phyloP scores from a whole-genome alignment of 495 filamentous ascomycete genomes.

The Trypethelium eluteriae region DNA sequence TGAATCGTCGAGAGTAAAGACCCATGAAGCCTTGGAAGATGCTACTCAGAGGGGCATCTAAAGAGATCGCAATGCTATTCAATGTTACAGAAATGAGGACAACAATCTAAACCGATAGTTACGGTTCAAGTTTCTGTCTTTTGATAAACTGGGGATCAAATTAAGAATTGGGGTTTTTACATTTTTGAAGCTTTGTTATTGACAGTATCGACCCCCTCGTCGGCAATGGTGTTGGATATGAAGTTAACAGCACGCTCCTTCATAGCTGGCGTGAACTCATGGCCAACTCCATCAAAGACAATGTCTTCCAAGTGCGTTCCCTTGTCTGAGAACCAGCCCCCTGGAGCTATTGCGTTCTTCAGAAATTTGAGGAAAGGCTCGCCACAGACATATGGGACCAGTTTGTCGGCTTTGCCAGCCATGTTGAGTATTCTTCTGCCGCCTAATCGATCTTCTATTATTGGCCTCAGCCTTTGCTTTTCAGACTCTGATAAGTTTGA shows the following conservation, averaged over 20 bases:
- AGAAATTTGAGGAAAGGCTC: constrained; percentile 66
- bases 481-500: constrained; percentile 28
- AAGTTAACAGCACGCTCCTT: not conserved
- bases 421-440: constrained; percentile 74
- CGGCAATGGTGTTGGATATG: not conserved
- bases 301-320: constrained; percentile 60
- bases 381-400: constrained; percentile 70
- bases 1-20: no score
- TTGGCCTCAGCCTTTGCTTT: constrained; percentile 42
- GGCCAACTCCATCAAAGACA: constrained; percentile 62
- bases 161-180: not conserved
- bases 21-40: no score
- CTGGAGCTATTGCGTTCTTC: constrained; percentile 48
- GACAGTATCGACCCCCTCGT: not conserved
- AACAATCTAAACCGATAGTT: no score
- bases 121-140: not conserved
- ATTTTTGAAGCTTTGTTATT: not conserved
- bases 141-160: not conserved
- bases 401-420: constrained; percentile 67
- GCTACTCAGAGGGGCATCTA: no score
- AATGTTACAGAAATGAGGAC: no score
- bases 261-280: constrained; percentile 70
- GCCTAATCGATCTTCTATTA: constrained; percentile 45
- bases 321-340: constrained; percentile 45
- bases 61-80: no score